A percentile compares a stretch with the other conserved stretches of the same genome.
phyloP scores from a whole-genome alignment of 129 eudicot species.

The Solidago caesia region DNA sequence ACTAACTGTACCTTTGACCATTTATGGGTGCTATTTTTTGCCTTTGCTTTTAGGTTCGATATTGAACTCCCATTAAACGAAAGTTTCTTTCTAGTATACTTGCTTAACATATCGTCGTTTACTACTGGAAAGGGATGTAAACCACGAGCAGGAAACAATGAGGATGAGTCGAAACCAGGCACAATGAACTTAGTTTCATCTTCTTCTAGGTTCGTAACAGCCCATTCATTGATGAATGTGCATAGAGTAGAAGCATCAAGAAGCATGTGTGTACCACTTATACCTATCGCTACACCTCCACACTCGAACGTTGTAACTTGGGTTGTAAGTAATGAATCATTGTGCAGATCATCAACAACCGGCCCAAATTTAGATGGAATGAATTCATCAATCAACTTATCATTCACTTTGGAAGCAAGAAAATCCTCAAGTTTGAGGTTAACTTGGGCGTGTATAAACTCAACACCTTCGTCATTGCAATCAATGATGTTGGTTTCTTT shows the following conservation, averaged over 20 bases:
- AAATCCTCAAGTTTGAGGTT: neutral
- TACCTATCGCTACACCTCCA: conserved; percentile 30
- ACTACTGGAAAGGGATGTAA: neutral
- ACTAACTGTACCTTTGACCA: conserved; percentile 28
- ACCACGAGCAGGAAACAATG: conserved; percentile 19
- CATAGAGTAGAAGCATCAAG: conserved; percentile 21
- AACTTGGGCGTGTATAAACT: conserved; percentile 17
- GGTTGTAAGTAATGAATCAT: conserved; percentile 12
- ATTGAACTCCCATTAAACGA: conserved; percentile 15
- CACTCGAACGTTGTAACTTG: conserved; percentile 33
- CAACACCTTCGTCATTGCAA: conserved; percentile 35
- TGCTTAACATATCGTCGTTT: neutral
- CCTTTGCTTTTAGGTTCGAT: conserved; percentile 6
- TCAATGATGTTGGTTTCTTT: conserved; percentile 2
- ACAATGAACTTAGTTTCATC: neutral
- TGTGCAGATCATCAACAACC: neutral
- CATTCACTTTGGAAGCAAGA: neutral
- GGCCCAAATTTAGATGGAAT: conserved; percentile 14
- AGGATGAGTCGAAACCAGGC: neutral
- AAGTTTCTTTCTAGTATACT: conserved; percentile 1
- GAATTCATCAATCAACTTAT: conserved; percentile 12
- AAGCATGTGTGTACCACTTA: conserved; percentile 26
- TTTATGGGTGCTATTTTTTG: neutral
- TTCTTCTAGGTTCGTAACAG: conserved; percentile 3
- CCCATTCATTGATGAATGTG: conserved; percentile 26